Percentiles rank a stretch among this genome's conserved stretches.
These are phyloP conservation scores for Pseudonectria buxi DNA, from an alignment of 2,329 filamentous ascomycete species.

Conservation along the genomic window DNA sequence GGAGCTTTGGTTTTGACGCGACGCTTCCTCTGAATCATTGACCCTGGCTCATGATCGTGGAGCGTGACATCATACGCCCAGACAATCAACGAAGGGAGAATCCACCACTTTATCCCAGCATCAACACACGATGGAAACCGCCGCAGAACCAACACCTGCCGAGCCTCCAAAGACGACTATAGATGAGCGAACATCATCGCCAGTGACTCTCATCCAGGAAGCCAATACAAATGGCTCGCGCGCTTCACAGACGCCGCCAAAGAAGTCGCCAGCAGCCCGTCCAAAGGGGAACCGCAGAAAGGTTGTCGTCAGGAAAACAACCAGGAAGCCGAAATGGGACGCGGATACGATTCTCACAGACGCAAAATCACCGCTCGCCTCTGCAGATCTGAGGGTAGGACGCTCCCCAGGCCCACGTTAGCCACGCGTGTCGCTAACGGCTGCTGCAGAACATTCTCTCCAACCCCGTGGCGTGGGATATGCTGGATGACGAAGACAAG, in stretches of 20 bases:
- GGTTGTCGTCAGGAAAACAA: conserved; percentile 14
- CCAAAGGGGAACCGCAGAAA: conserved; percentile 18
- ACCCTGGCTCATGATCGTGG: too few relatives aligned
- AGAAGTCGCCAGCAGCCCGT: conserved; percentile 1
- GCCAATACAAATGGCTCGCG: not conserved
- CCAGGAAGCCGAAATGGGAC: conserved; percentile 30
- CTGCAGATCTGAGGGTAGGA: conserved; percentile 31
- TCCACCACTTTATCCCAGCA: too few relatives aligned
- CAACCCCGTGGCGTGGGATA: conserved; percentile 33
- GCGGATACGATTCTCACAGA: conserved; percentile 30
- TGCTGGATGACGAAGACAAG: conserved; percentile 27
- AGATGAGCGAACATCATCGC: too few relatives aligned
- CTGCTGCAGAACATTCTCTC: conserved; percentile 28
- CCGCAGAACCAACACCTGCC: too few relatives aligned
- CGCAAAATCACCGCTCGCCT: conserved; percentile 32
- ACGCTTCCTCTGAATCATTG: too few relatives aligned
- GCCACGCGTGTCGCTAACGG: not conserved
- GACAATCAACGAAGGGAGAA: too few relatives aligned
- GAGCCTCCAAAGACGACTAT: too few relatives aligned
- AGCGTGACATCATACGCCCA: too few relatives aligned
- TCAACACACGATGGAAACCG: too few relatives aligned
- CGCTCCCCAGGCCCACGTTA: not conserved
- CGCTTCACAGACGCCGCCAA: conserved; percentile 5
- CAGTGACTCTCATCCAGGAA: conserved; percentile 3
- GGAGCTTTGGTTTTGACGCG: too few relatives aligned